These are phyloP conservation scores for Carex scoparia DNA, from an alignment of 176 grass and related monocot genomes.

Conservation along the genomic window DNA sequence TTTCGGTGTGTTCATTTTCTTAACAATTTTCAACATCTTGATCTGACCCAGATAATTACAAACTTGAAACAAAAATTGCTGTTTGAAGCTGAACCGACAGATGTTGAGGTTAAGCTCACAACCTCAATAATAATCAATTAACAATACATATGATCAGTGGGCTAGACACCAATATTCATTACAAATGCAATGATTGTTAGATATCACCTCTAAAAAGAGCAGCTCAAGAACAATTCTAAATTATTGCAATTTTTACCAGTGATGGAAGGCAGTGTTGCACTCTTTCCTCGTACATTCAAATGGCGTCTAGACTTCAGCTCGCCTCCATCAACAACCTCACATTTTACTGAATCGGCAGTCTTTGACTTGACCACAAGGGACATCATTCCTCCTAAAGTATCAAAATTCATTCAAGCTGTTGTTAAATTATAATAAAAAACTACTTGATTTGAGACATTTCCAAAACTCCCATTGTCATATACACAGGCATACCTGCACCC, in stretches of 20 bases:
- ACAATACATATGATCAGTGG: background rate
- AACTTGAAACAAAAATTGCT: background rate
- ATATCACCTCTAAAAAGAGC: background rate
- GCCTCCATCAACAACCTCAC: constrained; percentile 93
- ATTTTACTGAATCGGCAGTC: constrained; percentile 88
- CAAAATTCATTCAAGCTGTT: background rate
- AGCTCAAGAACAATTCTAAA: background rate
- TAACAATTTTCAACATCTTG: background rate
- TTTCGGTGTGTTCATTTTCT: background rate
- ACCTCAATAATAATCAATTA: background rate
- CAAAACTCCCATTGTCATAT: background rate
- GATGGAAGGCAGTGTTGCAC: constrained; percentile 95
- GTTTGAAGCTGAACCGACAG: background rate
- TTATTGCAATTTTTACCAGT: constrained; percentile 53
- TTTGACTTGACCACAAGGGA: constrained; percentile 84
- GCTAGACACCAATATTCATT: background rate
- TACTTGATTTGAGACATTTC: background rate
- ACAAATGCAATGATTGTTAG: background rate
- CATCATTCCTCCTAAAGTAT: constrained; percentile 96
- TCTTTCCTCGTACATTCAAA: constrained; percentile 97
- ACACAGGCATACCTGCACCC: background rate
- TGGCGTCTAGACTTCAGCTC: constrained; percentile 96
- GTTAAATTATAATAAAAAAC: background rate
- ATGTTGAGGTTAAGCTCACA: background rate
- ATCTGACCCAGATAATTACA: background rate